phyloP scores from a whole-genome alignment of 2,329 filamentous ascomycete species.

The Trichoderma hamatum region DNA sequence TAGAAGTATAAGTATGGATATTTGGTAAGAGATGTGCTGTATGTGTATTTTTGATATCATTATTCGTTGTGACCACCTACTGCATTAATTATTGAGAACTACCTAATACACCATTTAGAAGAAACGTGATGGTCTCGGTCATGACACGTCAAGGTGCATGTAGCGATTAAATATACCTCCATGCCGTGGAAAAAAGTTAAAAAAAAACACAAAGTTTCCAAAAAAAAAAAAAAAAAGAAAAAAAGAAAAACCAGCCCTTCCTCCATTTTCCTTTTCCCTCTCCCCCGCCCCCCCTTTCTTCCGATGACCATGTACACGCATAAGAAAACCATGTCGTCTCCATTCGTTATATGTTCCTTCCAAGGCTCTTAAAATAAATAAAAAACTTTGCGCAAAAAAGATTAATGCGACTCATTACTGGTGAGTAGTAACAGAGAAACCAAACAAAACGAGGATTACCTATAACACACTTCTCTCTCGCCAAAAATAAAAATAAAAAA shows the following conservation, averaged over 20 bases:
- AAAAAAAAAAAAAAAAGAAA: no score
- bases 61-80: not conserved
- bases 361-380: not conserved
- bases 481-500: not conserved
- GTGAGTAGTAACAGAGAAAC: not conserved
- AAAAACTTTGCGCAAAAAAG: not conserved
- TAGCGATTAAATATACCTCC: not conserved
- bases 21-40: not conserved
- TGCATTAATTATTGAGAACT: not conserved
- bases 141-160: not conserved
- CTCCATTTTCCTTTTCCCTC: not conserved
- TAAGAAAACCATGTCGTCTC: not conserved
- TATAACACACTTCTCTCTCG: not conserved
- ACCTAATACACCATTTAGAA: not conserved
- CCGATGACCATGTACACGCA: not conserved
- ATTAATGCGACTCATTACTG: not conserved
- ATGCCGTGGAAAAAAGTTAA: not conserved
- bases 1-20: not conserved
- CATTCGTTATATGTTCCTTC: not conserved
- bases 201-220: not conserved
- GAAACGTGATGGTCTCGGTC: not conserved
- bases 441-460: not conserved
- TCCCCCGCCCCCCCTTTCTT: not conserved
- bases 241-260: not conserved
- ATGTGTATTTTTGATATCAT: not conserved